Base-by-base conservation (phyloP, 805 yeast genomes). In the Clavispora carvajalis region DNA sequence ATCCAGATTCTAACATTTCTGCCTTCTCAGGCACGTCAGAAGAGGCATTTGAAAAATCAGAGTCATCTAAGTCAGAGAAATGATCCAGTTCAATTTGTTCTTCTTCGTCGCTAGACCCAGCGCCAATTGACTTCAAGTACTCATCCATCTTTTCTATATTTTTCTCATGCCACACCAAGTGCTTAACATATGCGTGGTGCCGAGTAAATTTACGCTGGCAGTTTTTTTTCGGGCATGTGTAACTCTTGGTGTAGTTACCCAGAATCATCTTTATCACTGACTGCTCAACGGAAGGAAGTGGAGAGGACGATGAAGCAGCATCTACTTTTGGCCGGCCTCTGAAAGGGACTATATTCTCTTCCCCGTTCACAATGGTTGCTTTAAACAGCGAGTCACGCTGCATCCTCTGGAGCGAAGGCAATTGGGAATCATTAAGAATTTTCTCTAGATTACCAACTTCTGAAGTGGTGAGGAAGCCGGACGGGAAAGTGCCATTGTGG, bases 401-500 rank as follows among this genome's bases (percentile, higher is more conserved):
- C 39, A 42, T 34, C 7, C 45, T 38, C 45, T 39, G 42, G 21
- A 38, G 39, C n/a, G 46, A 40, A 4, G 26, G 39, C 4, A 33
- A 31, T 22, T 47, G 51, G 6, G 51, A 45, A 30, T 51, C 55
- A 15, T 36, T 31, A 6, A 59, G 38, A 29, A 59, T 41, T 22
- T 45, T 45, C 11, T 56, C 61, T 34, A 63, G 45, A 17, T 51
- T 38, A 13, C 42, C 41, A 30, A 44, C 45, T 24, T 61, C 65
- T 12, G 46, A 48, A 2, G 57, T 51, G 29, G 51, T 57, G 34
- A 65, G 51, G 7, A 66, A 45, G 19, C 59, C 62, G 11, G 57
- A 60, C 1, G 71, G 71, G 3, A 63, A 44, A 36, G 63, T 60
- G 1, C 61, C 60, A 47, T 63, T 78, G 40, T 76, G 82, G n/a